phyloP scores from a whole-genome alignment of 2,329 filamentous ascomycete genomes.

The Cladosporium austrohemisphaericum region DNA sequence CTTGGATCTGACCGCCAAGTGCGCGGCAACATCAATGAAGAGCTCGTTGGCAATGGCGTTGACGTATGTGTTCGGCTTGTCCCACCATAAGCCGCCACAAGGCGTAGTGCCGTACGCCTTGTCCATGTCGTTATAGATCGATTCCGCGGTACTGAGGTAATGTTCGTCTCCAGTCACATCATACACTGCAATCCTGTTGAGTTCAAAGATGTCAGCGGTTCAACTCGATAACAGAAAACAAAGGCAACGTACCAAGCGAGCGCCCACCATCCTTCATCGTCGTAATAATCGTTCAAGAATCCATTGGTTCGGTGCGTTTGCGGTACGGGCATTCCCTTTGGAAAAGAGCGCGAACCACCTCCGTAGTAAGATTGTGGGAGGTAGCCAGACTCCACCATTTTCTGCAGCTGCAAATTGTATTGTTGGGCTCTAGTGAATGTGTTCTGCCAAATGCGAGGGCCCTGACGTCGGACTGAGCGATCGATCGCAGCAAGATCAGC shows the following conservation, averaged over 20 bases:
- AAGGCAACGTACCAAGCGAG: slow-evolving; percentile 41
- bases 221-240: background rate
- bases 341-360: slow-evolving; percentile 2
- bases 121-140: slow-evolving; percentile 48
- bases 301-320: slow-evolving; percentile 10
- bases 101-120: slow-evolving; percentile 43
- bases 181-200: slow-evolving; percentile 47
- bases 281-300: slow-evolving; percentile 42
- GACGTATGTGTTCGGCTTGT: slow-evolving; percentile 42
- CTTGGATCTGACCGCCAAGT: slow-evolving; percentile 50
- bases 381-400: slow-evolving; percentile 12
- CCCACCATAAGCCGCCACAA: slow-evolving; percentile 50
- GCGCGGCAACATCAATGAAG: slow-evolving; percentile 53
- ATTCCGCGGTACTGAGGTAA: slow-evolving; percentile 47
- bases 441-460: slow-evolving; percentile 20
- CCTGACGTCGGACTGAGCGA: slow-evolving; percentile 18
- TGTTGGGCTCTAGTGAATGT: slow-evolving; percentile 26
- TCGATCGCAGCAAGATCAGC: slow-evolving; percentile 28
- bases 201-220: background rate
- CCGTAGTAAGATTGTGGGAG: slow-evolving; percentile 16
- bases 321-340: background rate
- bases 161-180: slow-evolving; percentile 45
- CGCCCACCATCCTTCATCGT: slow-evolving; percentile 54
- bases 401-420: slow-evolving; percentile 27
- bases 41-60: slow-evolving; percentile 57